phyloP scores from a whole-genome alignment of 2,329 filamentous ascomycete genomes.

The Ploettnerulaceae sp. region DNA sequence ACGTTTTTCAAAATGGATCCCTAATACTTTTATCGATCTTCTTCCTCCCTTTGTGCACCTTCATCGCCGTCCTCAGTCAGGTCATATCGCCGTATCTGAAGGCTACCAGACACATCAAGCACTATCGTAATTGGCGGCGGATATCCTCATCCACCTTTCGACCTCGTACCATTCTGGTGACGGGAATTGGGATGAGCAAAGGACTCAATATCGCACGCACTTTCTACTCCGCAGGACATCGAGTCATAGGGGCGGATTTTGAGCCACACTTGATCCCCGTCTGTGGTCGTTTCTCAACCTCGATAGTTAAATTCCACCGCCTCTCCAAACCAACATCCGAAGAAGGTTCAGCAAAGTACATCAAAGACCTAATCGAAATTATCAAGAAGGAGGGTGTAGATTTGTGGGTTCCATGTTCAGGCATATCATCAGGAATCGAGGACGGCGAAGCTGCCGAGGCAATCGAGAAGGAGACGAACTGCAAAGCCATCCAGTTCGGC shows the following conservation, averaged over 20 bases:
- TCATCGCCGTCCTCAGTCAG: slow-evolving; percentile 16
- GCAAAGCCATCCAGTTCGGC: slow-evolving; percentile 61
- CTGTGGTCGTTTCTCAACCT: slow-evolving; percentile 21
- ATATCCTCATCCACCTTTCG: slow-evolving; percentile 23
- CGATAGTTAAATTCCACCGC: slow-evolving; percentile 27
- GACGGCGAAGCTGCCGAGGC: slow-evolving; percentile 61
- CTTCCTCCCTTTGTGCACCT: slow-evolving; percentile 25
- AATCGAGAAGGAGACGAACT: slow-evolving; percentile 52
- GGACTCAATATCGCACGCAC: slow-evolving; percentile 61
- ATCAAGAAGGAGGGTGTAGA: slow-evolving; percentile 57
- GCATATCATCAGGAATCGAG: slow-evolving; percentile 59
- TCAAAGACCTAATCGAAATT: slow-evolving; percentile 51
- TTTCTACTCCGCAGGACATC: slow-evolving; percentile 60
- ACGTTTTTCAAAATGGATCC: slow-evolving; percentile 44
- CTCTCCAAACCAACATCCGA: slow-evolving; percentile 32
- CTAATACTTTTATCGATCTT: slow-evolving; percentile 35
- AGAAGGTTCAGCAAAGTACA: slow-evolving; percentile 43
- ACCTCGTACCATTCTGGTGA: slow-evolving; percentile 58
- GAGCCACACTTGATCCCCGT: slow-evolving; percentile 33
- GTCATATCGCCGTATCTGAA: slow-evolving; percentile 19
- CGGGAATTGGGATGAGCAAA: slow-evolving; percentile 68
- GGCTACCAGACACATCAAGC: slow-evolving; percentile 12
- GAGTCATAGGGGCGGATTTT: slow-evolving; percentile 67
- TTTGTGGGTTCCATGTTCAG: slow-evolving; percentile 70
- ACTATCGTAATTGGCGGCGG: slow-evolving; percentile 22